These are phyloP conservation scores for Colletotrichum paranaense DNA, from an alignment of 2,329 filamentous ascomycete genomes.

Conservation along the genomic window DNA sequence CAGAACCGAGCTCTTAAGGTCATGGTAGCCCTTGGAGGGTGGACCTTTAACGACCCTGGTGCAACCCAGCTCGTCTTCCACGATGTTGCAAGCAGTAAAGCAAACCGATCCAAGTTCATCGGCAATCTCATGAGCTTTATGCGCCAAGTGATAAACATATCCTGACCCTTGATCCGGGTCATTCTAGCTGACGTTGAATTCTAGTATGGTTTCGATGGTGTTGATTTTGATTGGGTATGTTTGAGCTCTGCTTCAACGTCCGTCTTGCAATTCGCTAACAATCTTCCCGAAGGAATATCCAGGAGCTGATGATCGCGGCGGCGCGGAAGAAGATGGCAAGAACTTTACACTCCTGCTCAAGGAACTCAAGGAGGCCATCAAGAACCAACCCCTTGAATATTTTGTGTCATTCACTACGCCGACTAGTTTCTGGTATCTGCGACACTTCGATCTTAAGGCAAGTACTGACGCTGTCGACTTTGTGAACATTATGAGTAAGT, in stretches of 20 bases:
- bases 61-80: slow-evolving; percentile 41
- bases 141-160: too few species aligned
- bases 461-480: too few species aligned
- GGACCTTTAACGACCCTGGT: slow-evolving; percentile 18
- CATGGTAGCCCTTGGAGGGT: slow-evolving; percentile 25
- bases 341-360: slow-evolving; percentile 44
- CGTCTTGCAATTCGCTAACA: too few species aligned
- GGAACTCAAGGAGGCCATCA: slow-evolving; percentile 23
- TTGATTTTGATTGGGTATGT: slow-evolving; percentile 58
- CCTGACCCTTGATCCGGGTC: too few species aligned
- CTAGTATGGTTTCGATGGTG: slow-evolving; percentile 7
- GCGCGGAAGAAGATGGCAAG: slow-evolving; percentile 46
- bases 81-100: slow-evolving; percentile 42
- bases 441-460: too few species aligned
- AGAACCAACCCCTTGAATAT: too few species aligned
- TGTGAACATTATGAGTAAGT: too few species aligned
- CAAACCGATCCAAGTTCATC: slow-evolving; percentile 42
- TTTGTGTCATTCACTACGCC: too few species aligned
- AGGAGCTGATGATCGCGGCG: slow-evolving; percentile 50
- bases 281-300: slow-evolving; percentile 44
- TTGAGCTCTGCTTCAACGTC: too few species aligned
- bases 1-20: slow-evolving; percentile 34
- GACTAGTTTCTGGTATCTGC: too few species aligned
- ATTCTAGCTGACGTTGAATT: too few species aligned
- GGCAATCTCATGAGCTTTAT: neutral